A percentile compares a stretch with the other conserved stretches of the same genome.
Conservation (phyloP, 495 filamentous ascomycete genomes). For the Penicillium paradoxum region DNA sequence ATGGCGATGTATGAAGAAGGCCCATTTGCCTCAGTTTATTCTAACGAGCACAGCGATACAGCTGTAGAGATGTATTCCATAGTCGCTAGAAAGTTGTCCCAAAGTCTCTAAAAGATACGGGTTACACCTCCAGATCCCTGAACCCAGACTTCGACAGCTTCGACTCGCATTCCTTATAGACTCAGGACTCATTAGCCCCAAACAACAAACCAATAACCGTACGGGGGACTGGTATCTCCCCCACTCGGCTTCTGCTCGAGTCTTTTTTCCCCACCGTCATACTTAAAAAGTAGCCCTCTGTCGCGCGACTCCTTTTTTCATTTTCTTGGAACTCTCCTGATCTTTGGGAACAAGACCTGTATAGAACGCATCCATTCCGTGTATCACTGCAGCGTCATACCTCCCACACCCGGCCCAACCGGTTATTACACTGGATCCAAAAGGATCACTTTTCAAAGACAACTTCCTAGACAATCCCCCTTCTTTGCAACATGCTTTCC, state of each 20-base stretch:
- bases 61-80: background rate
- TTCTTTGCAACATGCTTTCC: conserved; percentile 41
- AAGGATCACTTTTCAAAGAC: background rate
- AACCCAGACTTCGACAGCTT: background rate
- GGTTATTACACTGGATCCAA: conserved; percentile 5
- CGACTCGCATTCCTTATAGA: too few relatives aligned
- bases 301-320: conserved; percentile 19
- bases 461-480: background rate
- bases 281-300: conserved; percentile 20
- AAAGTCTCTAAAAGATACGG: background rate
- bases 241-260: conserved; percentile 26
- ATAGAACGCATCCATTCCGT: background rate
- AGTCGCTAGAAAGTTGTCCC: background rate
- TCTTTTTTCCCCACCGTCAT: conserved; percentile 29
- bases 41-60: background rate
- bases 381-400: conserved; percentile 19
- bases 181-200: background rate
- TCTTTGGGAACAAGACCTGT: background rate
- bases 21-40: background rate
- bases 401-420: conserved; percentile 10
- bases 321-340: background rate
- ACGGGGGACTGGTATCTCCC: conserved; percentile 7
- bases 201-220: conserved; percentile 11
- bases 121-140: background rate
- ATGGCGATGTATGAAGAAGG: conserved; percentile 1